A percentile compares a stretch with the other conserved stretches of the same genome.
Evolutionary conservation across 106 monocot genomes (phyloP).

Genomic region (Allium fistulosum): DNA sequence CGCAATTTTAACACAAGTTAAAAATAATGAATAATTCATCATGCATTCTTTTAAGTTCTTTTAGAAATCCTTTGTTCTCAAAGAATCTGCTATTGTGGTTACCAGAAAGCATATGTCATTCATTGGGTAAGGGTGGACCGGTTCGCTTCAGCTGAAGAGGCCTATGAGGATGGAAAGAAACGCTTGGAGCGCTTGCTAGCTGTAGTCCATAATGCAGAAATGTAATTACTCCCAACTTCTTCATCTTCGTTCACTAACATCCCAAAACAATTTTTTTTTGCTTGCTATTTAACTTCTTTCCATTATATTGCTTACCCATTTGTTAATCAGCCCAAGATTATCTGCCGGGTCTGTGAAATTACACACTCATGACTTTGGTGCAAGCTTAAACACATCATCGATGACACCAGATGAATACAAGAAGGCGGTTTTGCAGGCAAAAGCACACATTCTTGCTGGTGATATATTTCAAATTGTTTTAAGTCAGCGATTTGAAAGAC

Average conservation of each 20-base stretch:
- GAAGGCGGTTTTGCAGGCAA: conserved; percentile 69
- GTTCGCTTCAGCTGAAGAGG: conserved; percentile 63
- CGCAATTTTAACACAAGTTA: background rate
- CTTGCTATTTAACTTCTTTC: no score
- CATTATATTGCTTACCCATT: no score
- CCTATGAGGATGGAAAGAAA: conserved; percentile 71
- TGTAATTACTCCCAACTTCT: conserved; percentile 36
- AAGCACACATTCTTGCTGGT: conserved; percentile 91
- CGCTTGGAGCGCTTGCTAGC: conserved; percentile 48
- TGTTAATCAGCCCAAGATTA: conserved; percentile 15
- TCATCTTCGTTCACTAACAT: no score
- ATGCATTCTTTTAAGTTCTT: background rate
- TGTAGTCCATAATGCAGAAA: conserved; percentile 55
- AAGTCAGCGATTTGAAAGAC: conserved; percentile 91
- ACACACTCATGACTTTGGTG: conserved; percentile 50
- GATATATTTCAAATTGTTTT: conserved; percentile 98
- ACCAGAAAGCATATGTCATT: conserved; percentile 82
- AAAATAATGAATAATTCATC: background rate
- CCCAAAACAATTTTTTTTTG: no score
- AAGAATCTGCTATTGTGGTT: background rate
- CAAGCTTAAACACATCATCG: conserved; percentile 46
- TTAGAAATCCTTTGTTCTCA: no score
- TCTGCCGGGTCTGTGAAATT: conserved; percentile 65
- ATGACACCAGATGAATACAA: conserved; percentile 88
- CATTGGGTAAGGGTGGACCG: conserved; percentile 83